Conservation (phyloP, 1,284 basidiomycete species). For the Apiotrichum mycotoxinovorans region DNA sequence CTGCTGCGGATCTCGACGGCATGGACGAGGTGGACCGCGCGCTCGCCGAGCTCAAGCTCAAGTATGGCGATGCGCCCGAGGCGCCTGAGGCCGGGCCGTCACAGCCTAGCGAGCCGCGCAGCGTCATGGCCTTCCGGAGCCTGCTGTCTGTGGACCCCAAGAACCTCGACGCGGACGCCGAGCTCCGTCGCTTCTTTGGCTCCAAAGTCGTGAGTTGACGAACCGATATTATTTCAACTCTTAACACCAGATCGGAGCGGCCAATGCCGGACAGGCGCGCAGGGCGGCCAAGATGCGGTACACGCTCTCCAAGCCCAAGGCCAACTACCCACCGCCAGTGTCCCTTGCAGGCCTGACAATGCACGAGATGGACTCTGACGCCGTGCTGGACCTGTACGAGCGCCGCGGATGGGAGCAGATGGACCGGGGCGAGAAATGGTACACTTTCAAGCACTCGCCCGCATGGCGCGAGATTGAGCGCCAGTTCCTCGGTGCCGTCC, state of each 20-base stretch:
- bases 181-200: slow-evolving; percentile 88
- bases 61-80: slow-evolving; percentile 48
- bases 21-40: slow-evolving; percentile 78
- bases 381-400: slow-evolving; percentile 54
- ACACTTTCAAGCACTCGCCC: slow-evolving; percentile 78
- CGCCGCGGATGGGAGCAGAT: slow-evolving; percentile 52
- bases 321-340: slow-evolving; percentile 50
- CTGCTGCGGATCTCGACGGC: slow-evolving; percentile 49
- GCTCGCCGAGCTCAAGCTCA: slow-evolving; percentile 71
- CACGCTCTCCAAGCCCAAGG: slow-evolving; percentile 45
- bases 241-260: slow-evolving; percentile 31
- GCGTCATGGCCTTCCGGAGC: slow-evolving; percentile 44
- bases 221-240: too few species aligned
- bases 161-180: slow-evolving; percentile 78
- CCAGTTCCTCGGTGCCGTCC: slow-evolving; percentile 73
- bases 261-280: slow-evolving; percentile 19
- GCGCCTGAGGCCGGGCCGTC: slow-evolving; percentile 8
- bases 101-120: slow-evolving; percentile 12
- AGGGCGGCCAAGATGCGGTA: slow-evolving; percentile 32
- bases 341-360: slow-evolving; percentile 61
- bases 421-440: slow-evolving; percentile 66
- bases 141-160: slow-evolving; percentile 71
- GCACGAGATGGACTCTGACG: slow-evolving; percentile 58
- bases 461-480: slow-evolving; percentile 74
- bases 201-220: slow-evolving; percentile 67